A percentile compares a stretch with the other conserved stretches of the same genome.
Conservation (phyloP, 345 rosid genomes). For the Erodium maritimum region DNA sequence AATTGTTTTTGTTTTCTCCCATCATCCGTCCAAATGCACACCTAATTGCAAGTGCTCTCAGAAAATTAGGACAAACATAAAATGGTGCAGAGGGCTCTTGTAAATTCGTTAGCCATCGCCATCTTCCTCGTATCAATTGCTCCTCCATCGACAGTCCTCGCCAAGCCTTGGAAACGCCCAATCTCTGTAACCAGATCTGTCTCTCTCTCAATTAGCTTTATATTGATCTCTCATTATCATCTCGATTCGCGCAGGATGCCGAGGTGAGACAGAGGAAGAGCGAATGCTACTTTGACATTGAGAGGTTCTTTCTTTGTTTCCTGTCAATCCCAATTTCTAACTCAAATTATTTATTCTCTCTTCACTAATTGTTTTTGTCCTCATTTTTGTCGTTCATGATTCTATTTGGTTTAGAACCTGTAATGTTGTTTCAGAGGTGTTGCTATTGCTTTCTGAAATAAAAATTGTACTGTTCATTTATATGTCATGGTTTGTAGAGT, state of each 20-base stretch:
- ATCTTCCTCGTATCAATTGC: too few species aligned
- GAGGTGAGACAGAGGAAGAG: conserved; percentile 54
- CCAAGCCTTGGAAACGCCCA: conserved; percentile 39
- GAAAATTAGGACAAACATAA: too few species aligned
- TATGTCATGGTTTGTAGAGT: too few species aligned
- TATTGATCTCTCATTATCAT: not conserved
- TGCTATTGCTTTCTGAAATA: too few species aligned
- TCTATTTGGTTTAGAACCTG: too few species aligned
- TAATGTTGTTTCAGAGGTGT: too few species aligned
- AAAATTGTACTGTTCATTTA: too few species aligned
- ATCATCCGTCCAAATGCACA: too few species aligned
- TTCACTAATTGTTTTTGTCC: not conserved
- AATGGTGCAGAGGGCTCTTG: too few species aligned
- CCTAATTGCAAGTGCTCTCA: too few species aligned
- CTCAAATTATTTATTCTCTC: not conserved
- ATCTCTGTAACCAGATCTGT: conserved; percentile 27
- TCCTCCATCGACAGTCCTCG: conserved; percentile 13
- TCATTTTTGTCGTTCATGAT: not conserved
- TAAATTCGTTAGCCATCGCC: too few species aligned
- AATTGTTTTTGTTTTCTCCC: too few species aligned
- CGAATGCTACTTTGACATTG: conserved; percentile 63
- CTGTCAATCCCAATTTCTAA: not conserved
- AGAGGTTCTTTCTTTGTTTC: conserved; percentile 27
- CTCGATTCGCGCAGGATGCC: conserved; percentile 25
- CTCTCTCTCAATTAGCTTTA: not conserved